Evolutionary conservation across 768 basidiomycete species (phyloP), one percentile per base, ranked within the genome.

Genomic region (Leccinum fibrillosum): DNA sequence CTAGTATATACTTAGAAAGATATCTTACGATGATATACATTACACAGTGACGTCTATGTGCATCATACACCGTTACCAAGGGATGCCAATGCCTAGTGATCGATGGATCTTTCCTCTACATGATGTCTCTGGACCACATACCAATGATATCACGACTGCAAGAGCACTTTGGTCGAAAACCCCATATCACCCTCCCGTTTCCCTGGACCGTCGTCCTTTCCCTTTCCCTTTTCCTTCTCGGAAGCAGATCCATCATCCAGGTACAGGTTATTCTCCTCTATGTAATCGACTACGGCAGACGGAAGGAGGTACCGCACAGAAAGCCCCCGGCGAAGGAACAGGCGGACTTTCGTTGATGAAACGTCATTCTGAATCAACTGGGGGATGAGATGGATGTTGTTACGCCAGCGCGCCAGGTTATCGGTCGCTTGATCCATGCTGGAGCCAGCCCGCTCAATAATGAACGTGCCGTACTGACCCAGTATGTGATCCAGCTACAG

Each of bases 341-440:
- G 72, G 34, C 89, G 86, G 62, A 86, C 93, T 79, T 97, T 98
- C 21, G 95, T 97, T 63, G 91, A 94, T 7, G 93, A 95, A 48
- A 98, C 94, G 69, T 98, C 94, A 69, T 98, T 98, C 76, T 96
- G 94, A 63, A 98, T 96, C 55, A 96, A 82, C 72, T 97, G 94
- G 55, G 90, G 88, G 66, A 97, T 89, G 59, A 98, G 84, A 68
- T 93, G 86, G 59, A 96, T 94, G 69, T 94, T 95, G 70, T 83
- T 80, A 60, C 86, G 85, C 88, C 84, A 89, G 60, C 81, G 83
- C 59, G 86, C 87, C 70, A 91, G 78, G 68, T 75, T 82, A 64
- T 90, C 88, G 32, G 84, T 87, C 11, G 88, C 89, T 69, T 89
- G 88, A 57, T 88, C 88, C 82, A 97, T 88, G 64, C 90, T 92